These are phyloP conservation scores for Penicillium concentricum DNA, from an alignment of 2,329 filamentous ascomycete species.

Conservation along the genomic window DNA sequence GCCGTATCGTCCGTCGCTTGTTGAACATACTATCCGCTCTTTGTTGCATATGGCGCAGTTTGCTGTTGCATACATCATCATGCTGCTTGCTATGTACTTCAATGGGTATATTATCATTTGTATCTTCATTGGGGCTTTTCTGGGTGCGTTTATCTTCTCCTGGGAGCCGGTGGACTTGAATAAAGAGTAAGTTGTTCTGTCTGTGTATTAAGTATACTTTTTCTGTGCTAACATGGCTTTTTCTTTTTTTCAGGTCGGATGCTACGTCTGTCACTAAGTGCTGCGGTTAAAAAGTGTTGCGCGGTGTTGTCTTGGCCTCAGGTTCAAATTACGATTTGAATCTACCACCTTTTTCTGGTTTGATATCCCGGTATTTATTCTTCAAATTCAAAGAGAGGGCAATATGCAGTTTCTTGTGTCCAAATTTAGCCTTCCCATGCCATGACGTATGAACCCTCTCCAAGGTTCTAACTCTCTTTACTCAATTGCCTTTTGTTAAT, in stretches of 20 bases:
- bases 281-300: background rate
- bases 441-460: background rate
- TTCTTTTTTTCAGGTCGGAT: background rate
- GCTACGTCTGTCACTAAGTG: background rate
- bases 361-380: background rate
- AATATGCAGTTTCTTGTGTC: background rate
- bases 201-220: background rate
- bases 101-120: constrained; percentile 77
- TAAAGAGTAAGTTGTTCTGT: background rate
- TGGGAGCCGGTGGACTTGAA: constrained; percentile 55
- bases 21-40: constrained; percentile 67
- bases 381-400: background rate
- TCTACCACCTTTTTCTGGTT: background rate
- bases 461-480: background rate
- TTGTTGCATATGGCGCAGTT: constrained; percentile 70
- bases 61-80: constrained; percentile 73
- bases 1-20: constrained; percentile 56
- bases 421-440: background rate
- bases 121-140: constrained; percentile 72
- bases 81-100: constrained; percentile 66
- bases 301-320: background rate
- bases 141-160: constrained; percentile 71
- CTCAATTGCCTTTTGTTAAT: background rate
- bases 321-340: background rate
- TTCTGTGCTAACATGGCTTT: background rate